phyloP scores from a whole-genome alignment of 352 stramenopile species.

The Phytophthora crassamura region DNA sequence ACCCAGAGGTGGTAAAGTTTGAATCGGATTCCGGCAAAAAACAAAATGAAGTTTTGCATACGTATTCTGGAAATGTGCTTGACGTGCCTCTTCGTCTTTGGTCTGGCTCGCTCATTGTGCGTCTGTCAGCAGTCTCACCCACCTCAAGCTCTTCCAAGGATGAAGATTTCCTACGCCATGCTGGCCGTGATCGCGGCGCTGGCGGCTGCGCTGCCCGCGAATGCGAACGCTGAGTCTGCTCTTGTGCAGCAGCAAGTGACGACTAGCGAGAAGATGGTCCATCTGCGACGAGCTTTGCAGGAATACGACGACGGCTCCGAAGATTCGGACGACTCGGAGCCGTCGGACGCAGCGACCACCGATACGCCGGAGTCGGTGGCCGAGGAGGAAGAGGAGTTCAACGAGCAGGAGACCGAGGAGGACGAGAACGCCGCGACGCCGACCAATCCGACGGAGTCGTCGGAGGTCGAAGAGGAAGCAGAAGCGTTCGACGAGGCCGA shows the following conservation, averaged over 20 bases:
- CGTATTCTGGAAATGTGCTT: too few relatives aligned
- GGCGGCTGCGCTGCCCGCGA: slow-evolving; percentile 4
- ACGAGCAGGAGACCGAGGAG: slow-evolving; percentile 15
- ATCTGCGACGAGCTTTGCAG: slow-evolving; percentile 22
- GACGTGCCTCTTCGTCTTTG: too few relatives aligned
- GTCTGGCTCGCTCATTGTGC: too few relatives aligned
- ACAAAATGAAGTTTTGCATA: too few relatives aligned
- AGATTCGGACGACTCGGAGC: not conserved
- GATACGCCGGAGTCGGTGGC: not conserved
- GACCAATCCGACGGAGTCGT: slow-evolving; percentile 2
- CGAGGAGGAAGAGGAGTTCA: slow-evolving; percentile 19
- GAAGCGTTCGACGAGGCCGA: slow-evolving; percentile 16
- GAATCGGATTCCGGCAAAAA: too few relatives aligned
- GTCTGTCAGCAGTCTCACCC: too few relatives aligned
- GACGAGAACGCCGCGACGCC: slow-evolving; percentile 6
- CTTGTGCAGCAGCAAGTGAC: slow-evolving; percentile 6
- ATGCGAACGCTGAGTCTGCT: not conserved
- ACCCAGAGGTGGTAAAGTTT: too few relatives aligned
- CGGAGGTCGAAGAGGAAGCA: slow-evolving; percentile 17
- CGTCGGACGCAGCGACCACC: not conserved
- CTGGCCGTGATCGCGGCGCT: slow-evolving; percentile 5
- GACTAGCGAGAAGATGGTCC: slow-evolving; percentile 19
- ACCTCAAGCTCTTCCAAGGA: not conserved
- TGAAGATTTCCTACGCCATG: slow-evolving; percentile 20
- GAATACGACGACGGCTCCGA: slow-evolving; percentile 11